A percentile compares a stretch with the other conserved stretches of the same genome.
phyloP scores from a whole-genome alignment of 106 monocot species.

The Cymbidium sinense region DNA sequence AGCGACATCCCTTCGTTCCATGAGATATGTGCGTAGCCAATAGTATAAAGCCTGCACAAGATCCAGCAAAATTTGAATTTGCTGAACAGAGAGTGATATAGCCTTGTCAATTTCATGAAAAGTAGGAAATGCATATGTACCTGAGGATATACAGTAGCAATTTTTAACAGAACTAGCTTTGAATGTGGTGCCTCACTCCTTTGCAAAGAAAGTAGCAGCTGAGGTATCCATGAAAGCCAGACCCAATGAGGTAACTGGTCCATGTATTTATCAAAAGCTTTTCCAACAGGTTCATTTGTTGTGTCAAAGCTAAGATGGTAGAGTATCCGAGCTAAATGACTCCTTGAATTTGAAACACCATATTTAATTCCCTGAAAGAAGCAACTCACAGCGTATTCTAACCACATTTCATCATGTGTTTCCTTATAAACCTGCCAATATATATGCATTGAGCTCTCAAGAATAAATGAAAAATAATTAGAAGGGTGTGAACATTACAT shows the following conservation, averaged over 20 bases:
- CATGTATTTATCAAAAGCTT: constrained; percentile 83
- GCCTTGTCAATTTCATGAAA: not conserved
- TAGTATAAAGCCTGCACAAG: constrained; percentile 87
- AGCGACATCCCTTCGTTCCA: constrained; percentile 94
- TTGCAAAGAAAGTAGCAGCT: constrained; percentile 88
- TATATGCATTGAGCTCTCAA: not conserved
- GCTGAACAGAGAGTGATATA: not conserved
- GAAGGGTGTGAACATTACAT: constrained; percentile 5
- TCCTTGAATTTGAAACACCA: constrained; percentile 90
- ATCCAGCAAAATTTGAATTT: not conserved
- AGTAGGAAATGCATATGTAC: constrained; percentile 19
- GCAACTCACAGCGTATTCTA: constrained; percentile 93
- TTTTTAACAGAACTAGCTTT: constrained; percentile 82
- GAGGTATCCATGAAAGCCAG: constrained; percentile 99
- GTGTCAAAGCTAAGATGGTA: constrained; percentile 98
- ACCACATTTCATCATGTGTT: constrained; percentile 80
- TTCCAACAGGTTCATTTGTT: constrained; percentile 81
- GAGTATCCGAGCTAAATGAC: constrained; percentile 91
- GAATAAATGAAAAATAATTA: constrained; percentile 2
- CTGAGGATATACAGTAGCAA: constrained; percentile 91
- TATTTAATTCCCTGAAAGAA: constrained; percentile 97
- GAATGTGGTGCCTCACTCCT: constrained; percentile 89
- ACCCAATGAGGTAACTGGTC: constrained; percentile 99
- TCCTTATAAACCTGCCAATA: constrained; percentile 82
- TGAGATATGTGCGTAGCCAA: constrained; percentile 96